Evolutionary conservation across 2,329 filamentous ascomycete genomes (phyloP).

Genomic region (Neophaeococcomyces mojaviensis): DNA sequence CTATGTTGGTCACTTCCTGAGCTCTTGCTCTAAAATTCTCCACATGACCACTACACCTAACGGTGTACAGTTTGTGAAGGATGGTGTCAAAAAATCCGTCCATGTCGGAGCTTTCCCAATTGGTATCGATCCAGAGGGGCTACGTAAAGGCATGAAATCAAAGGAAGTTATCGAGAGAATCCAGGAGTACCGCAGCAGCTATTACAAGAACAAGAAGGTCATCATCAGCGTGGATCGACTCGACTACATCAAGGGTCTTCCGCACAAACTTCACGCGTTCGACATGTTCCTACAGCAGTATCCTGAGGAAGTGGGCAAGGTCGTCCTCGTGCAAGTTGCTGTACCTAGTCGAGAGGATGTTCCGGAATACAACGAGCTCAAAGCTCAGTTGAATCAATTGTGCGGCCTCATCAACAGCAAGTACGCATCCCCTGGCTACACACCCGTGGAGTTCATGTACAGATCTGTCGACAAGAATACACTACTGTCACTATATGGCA

Average conservation of each 20-base stretch:
- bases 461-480: conserved; percentile 94
- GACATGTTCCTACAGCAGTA: conserved; percentile 96
- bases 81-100: conserved; percentile 54
- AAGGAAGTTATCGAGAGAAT: conserved; percentile 84
- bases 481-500: conserved; percentile 84
- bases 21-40: conserved; percentile 90
- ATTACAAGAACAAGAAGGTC: conserved; percentile 85
- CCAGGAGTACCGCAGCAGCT: conserved; percentile 69
- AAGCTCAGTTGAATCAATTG: conserved; percentile 91
- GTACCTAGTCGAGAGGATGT: conserved; percentile 93
- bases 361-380: conserved; percentile 94
- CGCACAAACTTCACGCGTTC: conserved; percentile 91
- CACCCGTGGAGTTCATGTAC: conserved; percentile 98
- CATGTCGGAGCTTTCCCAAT: conserved; percentile 95
- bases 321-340: conserved; percentile 91
- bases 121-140: conserved; percentile 95
- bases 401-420: conserved; percentile 95
- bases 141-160: conserved; percentile 78
- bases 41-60: conserved; percentile 69
- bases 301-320: conserved; percentile 95
- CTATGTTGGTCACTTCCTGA: conserved; percentile 95
- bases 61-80: conserved; percentile 78
- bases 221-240: conserved; percentile 95
- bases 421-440: conserved; percentile 93
- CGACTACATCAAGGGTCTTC: conserved; percentile 98